Base-by-base conservation (phyloP, 2,329 filamentous ascomycete species). In the Fusarium papillatum region DNA sequence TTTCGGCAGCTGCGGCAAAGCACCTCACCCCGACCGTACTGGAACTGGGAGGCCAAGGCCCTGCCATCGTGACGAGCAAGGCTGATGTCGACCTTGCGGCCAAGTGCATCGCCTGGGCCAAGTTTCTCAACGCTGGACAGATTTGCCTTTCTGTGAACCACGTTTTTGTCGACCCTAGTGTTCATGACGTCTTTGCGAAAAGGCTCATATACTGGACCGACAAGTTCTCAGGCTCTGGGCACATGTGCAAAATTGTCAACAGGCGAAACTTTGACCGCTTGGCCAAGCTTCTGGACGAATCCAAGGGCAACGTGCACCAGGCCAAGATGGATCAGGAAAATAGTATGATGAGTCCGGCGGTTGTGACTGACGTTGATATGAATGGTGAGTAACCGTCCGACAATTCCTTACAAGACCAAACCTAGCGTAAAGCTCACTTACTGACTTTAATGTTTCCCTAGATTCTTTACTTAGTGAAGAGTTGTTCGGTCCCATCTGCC, bases 31-130 rank as follows among this genome's bases (percentile, higher is more conserved):
- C 86, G 0, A 81, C 82, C 1, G 83, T 83, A 0, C 80, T 88
- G 4, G 87, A 89, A 70, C 79, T 89, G 2, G 87, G 87, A 9
- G 87, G 87, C 17, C 85, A 86, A 70, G 83, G 80, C 16, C 87
- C 87, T 3, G 86, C 83, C 16, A 85, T 88, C 61, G 83, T 88
- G 8, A 83, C 81, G 1, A 74, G 79, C 24, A 80, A 78, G 1
- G 86, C 87, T 3, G 79, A 88, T 72, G 68, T 88, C 2, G 83
- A 87, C 43, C 77, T 84, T 5, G 82, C 86, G 0, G 86, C 87
- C 2, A 86, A 85, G 69, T 81, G 85, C 22, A 84, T 88, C 38
- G 84, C 85, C 2, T 81, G 77, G 57, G 79, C 82, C 38, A 89
- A 88, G 76, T 85, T 85, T 65, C 68, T 82, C 7, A 86, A 87